Conservation (phyloP, 2,329 filamentous ascomycete genomes). For the Madurella fahalii region DNA sequence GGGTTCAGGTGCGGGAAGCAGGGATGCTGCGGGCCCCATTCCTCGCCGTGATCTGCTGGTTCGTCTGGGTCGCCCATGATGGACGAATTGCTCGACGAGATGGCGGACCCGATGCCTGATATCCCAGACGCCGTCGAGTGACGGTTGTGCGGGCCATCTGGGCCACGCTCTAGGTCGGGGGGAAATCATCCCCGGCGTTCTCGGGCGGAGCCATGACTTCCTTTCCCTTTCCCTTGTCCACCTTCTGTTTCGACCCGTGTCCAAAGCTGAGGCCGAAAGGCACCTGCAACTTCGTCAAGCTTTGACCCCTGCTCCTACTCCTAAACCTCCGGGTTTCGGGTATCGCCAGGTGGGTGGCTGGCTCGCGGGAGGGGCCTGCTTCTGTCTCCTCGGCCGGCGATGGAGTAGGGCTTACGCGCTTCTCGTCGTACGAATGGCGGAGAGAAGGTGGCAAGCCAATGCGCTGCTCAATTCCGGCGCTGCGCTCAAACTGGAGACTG, state of each 20-base stretch:
- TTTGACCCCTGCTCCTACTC: slow-evolving; percentile 30
- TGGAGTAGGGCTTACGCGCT: slow-evolving; percentile 32
- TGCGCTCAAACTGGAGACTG: slow-evolving; percentile 50
- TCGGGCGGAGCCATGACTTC: slow-evolving; percentile 42
- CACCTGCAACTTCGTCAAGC: slow-evolving; percentile 25
- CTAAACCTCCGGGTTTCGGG: slow-evolving; percentile 23
- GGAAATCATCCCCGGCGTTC: slow-evolving; percentile 35
- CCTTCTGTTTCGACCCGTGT: slow-evolving; percentile 13
- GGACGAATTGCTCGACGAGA: slow-evolving; percentile 55
- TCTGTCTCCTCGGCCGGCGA: slow-evolving; percentile 26
- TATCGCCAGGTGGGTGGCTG: slow-evolving; percentile 9
- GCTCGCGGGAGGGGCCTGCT: slow-evolving; percentile 25
- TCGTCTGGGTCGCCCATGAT: slow-evolving; percentile 61
- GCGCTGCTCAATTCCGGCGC: slow-evolving; percentile 43
- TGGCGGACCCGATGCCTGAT: slow-evolving; percentile 50
- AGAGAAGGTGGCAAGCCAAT: slow-evolving; percentile 52
- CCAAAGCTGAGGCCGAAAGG: slow-evolving; percentile 25
- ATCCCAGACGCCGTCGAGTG: slow-evolving; percentile 47
- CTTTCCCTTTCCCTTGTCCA: slow-evolving; percentile 47
- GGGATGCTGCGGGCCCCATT: slow-evolving; percentile 91
- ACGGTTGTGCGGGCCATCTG: slow-evolving; percentile 41
- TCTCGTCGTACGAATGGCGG: slow-evolving; percentile 51
- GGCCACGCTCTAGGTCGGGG: slow-evolving; percentile 55
- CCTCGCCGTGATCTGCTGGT: slow-evolving; percentile 63
- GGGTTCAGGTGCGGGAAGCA: slow-evolving; percentile 93